A percentile compares a stretch with the other conserved stretches of the same genome.
phyloP scores from a whole-genome alignment of 116 monocot genomes.

The Phalaenopsis hybrid region DNA sequence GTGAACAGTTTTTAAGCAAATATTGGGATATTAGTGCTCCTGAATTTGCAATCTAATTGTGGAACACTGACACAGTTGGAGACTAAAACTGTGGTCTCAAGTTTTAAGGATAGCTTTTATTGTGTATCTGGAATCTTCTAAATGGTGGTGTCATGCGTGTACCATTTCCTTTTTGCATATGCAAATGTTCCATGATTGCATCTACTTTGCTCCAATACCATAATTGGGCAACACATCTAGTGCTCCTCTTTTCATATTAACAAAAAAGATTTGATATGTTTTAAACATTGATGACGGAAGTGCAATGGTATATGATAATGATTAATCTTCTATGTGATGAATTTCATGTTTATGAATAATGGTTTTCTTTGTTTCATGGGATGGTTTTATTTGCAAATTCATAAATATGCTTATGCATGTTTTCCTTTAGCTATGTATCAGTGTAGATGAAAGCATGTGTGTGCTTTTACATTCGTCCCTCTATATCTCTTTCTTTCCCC shows the following conservation, averaged over 20 bases:
- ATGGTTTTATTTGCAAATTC: too few species aligned
- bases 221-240: background rate
- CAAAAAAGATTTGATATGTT: background rate
- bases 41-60: background rate
- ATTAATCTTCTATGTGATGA: too few species aligned
- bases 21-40: background rate
- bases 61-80: background rate
- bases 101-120: background rate
- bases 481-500: too few species aligned
- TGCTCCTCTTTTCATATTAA: background rate
- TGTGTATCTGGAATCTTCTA: background rate
- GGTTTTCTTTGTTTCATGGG: too few species aligned
- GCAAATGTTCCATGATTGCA: background rate
- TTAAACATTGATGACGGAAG: too few species aligned
- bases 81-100: background rate
- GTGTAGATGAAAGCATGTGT: too few species aligned
- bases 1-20: background rate
- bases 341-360: too few species aligned
- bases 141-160: background rate
- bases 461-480: too few species aligned
- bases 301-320: too few species aligned
- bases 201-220: background rate
- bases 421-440: too few species aligned
- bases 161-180: background rate
- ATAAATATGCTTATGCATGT: too few species aligned